Evolutionary conservation across 352 stramenopile genomes (phyloP).

Genomic region (Globisporangium cystogenes): DNA sequence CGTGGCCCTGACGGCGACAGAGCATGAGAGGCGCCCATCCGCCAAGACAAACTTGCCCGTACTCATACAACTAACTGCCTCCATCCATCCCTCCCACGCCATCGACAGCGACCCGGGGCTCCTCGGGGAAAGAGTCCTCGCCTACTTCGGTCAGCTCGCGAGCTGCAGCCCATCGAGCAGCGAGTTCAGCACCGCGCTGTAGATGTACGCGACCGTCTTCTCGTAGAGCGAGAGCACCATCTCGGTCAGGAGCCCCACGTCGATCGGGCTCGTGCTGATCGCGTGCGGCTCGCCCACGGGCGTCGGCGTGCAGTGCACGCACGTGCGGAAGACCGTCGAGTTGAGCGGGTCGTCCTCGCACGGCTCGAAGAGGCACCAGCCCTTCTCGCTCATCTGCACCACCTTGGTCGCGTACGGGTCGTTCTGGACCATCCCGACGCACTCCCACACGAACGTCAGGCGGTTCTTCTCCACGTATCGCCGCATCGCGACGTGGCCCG

Average conservation of each 20-base stretch:
- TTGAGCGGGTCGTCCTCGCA: constrained; percentile 30
- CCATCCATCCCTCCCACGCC: not conserved
- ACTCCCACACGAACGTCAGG: constrained; percentile 50
- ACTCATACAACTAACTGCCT: not conserved
- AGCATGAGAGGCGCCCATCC: too few relatives aligned
- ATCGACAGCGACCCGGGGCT: too few relatives aligned
- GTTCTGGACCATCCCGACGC: constrained; percentile 20
- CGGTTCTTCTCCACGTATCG: constrained; percentile 35
- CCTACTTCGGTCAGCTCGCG: too few relatives aligned
- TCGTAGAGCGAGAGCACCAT: constrained; percentile 31
- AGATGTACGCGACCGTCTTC: constrained; percentile 30
- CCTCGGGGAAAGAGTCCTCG: too few relatives aligned
- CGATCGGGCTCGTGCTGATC: constrained; percentile 20
- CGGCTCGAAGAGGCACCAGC: constrained; percentile 46
- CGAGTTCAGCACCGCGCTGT: constrained; percentile 24
- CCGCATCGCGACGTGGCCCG: constrained; percentile 38
- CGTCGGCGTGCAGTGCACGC: constrained; percentile 36
- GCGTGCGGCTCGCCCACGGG: constrained; percentile 16
- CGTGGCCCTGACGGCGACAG: too few relatives aligned
- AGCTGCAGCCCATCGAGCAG: too few relatives aligned
- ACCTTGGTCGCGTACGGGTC: constrained; percentile 12
- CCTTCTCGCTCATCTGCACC: constrained; percentile 39
- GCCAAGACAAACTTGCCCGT: not conserved
- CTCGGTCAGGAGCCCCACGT: constrained; percentile 24
- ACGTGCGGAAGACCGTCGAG: constrained; percentile 37